Base-by-base conservation (phyloP, 768 basidiomycete species). In the Artomyces pyxidatus region DNA sequence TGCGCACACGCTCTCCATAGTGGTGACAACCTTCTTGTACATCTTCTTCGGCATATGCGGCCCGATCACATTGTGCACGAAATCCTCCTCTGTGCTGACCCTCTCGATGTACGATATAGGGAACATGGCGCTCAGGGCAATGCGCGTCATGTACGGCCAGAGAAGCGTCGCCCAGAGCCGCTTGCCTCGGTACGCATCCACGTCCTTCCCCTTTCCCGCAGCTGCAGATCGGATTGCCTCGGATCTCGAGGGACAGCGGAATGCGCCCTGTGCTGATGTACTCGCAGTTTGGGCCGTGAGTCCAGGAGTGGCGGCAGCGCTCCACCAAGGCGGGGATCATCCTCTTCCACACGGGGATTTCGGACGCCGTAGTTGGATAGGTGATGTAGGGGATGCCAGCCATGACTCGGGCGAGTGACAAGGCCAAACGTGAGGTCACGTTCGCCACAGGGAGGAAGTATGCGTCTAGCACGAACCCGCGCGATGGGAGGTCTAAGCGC, bases 101-200 rank as follows among this genome's bases (percentile, higher is more conserved):
- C 58, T 59, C 51, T 79, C 75, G 52, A 78, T 46, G 57, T 73
- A 78, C 6, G 77, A 66, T 12, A 75, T 69, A 0, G 74, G 68
- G 45, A 81, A 81, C 10, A 83, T 60, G 0, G 77, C 80, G 2
- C 72, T 66, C 37, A 83, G 61, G 0, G 76, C 81, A 6, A 71
- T 61, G 11, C 80, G 65, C 1, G 75, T 78, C 16, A 66, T 69
- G 47, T 70, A 72, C 5, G 68, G 68, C n/a, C n/a, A n/a, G 1
- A 68, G 68, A 12, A 80, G 56, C 1, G 46, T 27, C 50, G 63
- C 61, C 74, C 75, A 80, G 9, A 55, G 53, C 12, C 54, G 35
- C 0, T 60, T 51, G 11, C 55, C 60, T 0, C 54, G 52, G 49
- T 81, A 69, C 1, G 54, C 60, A 2, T 63, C 71, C 4, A 72